Base-by-base conservation (phyloP, 805 yeast genomes). In the Candida incommunis region DNA sequence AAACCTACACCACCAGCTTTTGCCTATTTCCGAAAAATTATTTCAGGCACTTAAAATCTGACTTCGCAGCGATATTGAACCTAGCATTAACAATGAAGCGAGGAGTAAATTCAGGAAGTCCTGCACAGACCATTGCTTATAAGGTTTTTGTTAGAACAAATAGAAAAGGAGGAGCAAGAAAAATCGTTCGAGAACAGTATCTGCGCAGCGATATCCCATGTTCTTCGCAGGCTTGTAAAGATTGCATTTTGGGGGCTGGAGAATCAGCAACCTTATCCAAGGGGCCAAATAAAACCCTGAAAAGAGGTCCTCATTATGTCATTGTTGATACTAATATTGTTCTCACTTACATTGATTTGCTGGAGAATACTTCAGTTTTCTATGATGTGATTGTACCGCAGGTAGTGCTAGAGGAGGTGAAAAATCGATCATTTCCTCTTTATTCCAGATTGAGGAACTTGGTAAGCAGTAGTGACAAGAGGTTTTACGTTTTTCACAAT, bases 301-400 rank as follows among this genome's bases (percentile, higher is more conserved):
- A 64, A 2, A 69, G 79, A 23, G 81, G 81, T 0, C 72, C 69
- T n/a, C 97, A 92, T 59, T 92, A 92, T 56, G 68, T 82, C 5
- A 75, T 92, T 0, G 61, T 88, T 5, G 98, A 92, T 60, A 86
- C 97, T 2, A 90, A 92, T 57, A 80, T 92, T 51, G 80, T 83
- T 1, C 66, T 92, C 49, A 82, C 80, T 58, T 90, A 95, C 3
- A 90, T 92, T 50, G 99, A 92, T 62, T 66, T 92, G 48, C 65
- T 92, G 46, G 99, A 92, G 61, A 80, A 77, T 54, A 70, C 70
- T 20, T 71, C 74, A 24, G 80, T 83, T 45, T 84, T 92, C 57
- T 80, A 72, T 56, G 97, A 92, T 63, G 95, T 88, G 16, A 80
- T 92, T 46, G 67, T 92, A n/a, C 95, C 97, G 1, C 98, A 92